These are phyloP conservation scores for Tylopilus plumbeoviolaceoides DNA, from an alignment of 768 basidiomycete species.

Conservation along the genomic window DNA sequence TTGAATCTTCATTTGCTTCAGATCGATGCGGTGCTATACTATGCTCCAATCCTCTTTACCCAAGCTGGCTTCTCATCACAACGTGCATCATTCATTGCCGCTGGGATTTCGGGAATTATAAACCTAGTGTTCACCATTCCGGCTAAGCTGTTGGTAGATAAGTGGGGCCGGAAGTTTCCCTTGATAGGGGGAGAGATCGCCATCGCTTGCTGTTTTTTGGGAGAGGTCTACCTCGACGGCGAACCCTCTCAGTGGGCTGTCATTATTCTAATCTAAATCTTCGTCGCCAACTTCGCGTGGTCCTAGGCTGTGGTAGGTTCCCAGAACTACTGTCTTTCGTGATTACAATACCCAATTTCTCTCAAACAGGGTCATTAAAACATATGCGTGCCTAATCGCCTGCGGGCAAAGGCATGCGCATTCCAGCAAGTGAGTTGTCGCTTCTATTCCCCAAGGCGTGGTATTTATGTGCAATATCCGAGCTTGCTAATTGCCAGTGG, in stretches of 20 bases:
- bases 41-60: slow-evolving; percentile 45
- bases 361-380: slow-evolving; percentile 29
- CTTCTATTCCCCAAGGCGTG: background rate
- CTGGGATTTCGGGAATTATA: slow-evolving; percentile 46
- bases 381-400: slow-evolving; percentile 41
- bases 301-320: slow-evolving; percentile 41
- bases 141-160: slow-evolving; percentile 38
- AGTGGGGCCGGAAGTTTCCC: slow-evolving; percentile 34
- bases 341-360: background rate
- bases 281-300: slow-evolving; percentile 39
- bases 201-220: slow-evolving; percentile 36
- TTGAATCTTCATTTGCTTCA: slow-evolving; percentile 1
- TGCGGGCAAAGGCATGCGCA: slow-evolving; percentile 42
- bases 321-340: background rate
- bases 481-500: slow-evolving; percentile 28
- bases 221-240: slow-evolving; percentile 20
- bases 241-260: slow-evolving; percentile 34
- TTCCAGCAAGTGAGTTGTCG: slow-evolving; percentile 38
- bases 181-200: slow-evolving; percentile 41
- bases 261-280: slow-evolving; percentile 46
- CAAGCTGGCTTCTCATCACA: slow-evolving; percentile 47
- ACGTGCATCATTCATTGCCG: slow-evolving; percentile 48
- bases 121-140: slow-evolving; percentile 38
- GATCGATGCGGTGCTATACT: slow-evolving; percentile 32
- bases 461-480: slow-evolving; percentile 6